These are phyloP conservation scores for Singerocomus inundabilis DNA, from an alignment of 1,284 basidiomycete species.

Conservation along the genomic window DNA sequence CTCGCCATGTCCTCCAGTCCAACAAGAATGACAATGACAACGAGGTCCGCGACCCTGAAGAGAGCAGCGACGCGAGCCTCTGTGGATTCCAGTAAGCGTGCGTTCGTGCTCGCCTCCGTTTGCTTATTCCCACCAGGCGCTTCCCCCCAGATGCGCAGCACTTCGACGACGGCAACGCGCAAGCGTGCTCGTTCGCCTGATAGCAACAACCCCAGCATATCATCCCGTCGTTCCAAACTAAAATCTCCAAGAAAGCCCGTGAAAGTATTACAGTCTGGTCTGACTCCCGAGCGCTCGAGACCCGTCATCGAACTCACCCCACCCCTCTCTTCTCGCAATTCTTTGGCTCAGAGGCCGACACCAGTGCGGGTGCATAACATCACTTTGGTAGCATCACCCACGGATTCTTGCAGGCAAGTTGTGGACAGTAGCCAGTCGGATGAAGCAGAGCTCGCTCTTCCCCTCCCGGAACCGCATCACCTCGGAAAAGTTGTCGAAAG, in stretches of 20 bases:
- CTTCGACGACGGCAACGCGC: conserved; percentile 19
- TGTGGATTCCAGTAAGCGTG: conserved; percentile 12
- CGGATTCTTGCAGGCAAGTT: conserved; percentile 33
- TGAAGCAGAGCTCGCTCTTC: conserved; percentile 52
- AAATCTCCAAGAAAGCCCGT: conserved; percentile 15
- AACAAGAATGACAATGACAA: not conserved
- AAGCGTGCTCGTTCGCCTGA: conserved; percentile 33
- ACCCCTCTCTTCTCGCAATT: conserved; percentile 7
- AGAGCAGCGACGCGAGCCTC: conserved; percentile 12
- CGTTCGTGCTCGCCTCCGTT: not conserved
- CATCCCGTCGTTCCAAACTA: conserved; percentile 9
- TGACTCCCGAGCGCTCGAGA: conserved; percentile 2
- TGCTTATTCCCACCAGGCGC: conserved; percentile 17
- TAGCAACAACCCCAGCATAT: not conserved
- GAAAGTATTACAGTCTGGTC: conserved; percentile 9
- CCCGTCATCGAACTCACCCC: conserved; percentile 10
- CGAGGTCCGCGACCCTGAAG: conserved; percentile 13
- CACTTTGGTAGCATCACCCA: conserved; percentile 15
- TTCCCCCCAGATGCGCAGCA: conserved; percentile 5
- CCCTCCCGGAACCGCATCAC: conserved; percentile 25
- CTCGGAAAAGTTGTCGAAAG: conserved; percentile 36
- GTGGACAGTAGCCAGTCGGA: conserved; percentile 71
- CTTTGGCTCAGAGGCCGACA: conserved; percentile 4
- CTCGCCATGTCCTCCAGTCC: conserved; percentile 3
- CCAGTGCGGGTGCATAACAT: not conserved